phyloP scores from a whole-genome alignment of 2,329 filamentous ascomycete species.

The Bisporella sp. region DNA sequence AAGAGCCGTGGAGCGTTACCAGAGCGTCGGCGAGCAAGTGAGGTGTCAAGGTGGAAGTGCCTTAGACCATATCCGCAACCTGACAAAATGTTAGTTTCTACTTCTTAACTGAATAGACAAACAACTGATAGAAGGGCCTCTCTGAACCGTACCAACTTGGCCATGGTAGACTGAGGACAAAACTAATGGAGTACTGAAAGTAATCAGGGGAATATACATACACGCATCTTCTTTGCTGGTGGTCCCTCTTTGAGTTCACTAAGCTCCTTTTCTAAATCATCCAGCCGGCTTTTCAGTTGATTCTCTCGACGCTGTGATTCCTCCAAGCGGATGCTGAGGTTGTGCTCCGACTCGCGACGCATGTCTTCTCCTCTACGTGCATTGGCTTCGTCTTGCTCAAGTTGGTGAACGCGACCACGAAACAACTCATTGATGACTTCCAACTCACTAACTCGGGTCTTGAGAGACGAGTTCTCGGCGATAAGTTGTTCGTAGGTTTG shows the following conservation, averaged over 20 bases:
- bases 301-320: constrained; percentile 74
- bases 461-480: constrained; percentile 77
- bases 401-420: constrained; percentile 63
- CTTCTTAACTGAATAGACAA: too few species aligned
- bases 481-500: constrained; percentile 76
- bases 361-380: constrained; percentile 56
- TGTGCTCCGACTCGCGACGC: constrained; percentile 45
- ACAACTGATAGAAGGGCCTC: too few species aligned
- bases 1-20: too few species aligned
- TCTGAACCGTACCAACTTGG: too few species aligned
- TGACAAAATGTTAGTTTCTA: too few species aligned
- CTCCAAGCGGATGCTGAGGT: constrained; percentile 58
- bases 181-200: too few species aligned
- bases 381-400: constrained; percentile 69
- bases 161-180: too few species aligned
- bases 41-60: too few species aligned
- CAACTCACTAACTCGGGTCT: constrained; percentile 89
- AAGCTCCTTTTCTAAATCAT: constrained; percentile 60
- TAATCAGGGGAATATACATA: constrained; percentile 17
- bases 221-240: constrained; percentile 46
- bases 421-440: constrained; percentile 90
- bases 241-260: constrained; percentile 34
- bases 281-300: constrained; percentile 73
- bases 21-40: too few species aligned
- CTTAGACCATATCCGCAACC: too few species aligned